Evolutionary conservation across 1,284 basidiomycete species (phyloP).

Genomic region (Irpex lacteus): DNA sequence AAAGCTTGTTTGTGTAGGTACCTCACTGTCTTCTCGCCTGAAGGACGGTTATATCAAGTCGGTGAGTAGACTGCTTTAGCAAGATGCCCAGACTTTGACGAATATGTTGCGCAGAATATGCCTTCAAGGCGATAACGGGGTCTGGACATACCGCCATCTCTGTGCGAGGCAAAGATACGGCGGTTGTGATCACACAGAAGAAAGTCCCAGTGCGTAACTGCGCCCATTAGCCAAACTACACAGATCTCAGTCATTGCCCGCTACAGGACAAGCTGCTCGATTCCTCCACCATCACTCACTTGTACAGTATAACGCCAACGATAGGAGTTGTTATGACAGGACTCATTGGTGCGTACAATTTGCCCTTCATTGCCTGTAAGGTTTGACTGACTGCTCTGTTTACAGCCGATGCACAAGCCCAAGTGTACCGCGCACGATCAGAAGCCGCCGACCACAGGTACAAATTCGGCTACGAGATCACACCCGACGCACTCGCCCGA

Average conservation of each 20-base stretch:
- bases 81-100: neutral
- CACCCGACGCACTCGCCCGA: slow-evolving; percentile 91
- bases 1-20: slow-evolving; percentile 45
- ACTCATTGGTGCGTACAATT: slow-evolving; percentile 67
- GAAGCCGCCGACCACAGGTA: slow-evolving; percentile 96
- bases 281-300: slow-evolving; percentile 90
- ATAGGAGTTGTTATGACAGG: slow-evolving; percentile 99
- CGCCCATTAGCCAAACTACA: neutral
- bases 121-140: slow-evolving; percentile 98
- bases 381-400: slow-evolving; percentile 8
- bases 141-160: slow-evolving; percentile 94
- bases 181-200: slow-evolving; percentile 96
- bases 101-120: slow-evolving; percentile 72
- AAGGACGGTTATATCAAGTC: slow-evolving; percentile 96
- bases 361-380: slow-evolving; percentile 4
- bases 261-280: slow-evolving; percentile 95
- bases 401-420: slow-evolving; percentile 88
- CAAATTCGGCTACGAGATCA: slow-evolving; percentile 98
- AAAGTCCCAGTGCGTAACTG: slow-evolving; percentile 85
- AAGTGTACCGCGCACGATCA: slow-evolving; percentile 83
- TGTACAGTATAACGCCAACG: slow-evolving; percentile 94
- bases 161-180: slow-evolving; percentile 91
- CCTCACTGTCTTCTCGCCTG: slow-evolving; percentile 92
- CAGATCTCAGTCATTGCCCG: neutral
- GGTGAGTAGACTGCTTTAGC: slow-evolving; percentile 49